phyloP scores from a whole-genome alignment of 2,329 filamentous ascomycete species.

The Penicillium glabrum region DNA sequence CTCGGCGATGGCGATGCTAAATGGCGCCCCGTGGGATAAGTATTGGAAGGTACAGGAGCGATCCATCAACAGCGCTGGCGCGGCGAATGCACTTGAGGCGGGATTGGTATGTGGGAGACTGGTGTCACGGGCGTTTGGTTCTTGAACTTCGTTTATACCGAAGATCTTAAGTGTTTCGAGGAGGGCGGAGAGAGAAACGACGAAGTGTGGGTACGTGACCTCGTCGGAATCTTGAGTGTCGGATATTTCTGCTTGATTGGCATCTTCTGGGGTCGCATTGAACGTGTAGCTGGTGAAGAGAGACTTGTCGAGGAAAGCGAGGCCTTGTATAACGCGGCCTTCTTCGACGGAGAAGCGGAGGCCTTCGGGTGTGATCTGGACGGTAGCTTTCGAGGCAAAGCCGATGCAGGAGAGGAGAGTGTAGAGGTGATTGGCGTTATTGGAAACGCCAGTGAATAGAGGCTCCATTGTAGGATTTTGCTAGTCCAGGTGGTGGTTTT shows the following conservation, averaged over 20 bases:
- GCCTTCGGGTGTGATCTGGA: slow-evolving; percentile 80
- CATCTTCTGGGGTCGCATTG: slow-evolving; percentile 46
- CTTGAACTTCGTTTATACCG: slow-evolving; percentile 66
- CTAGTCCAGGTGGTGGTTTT: slow-evolving; percentile 1
- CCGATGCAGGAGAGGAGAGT: slow-evolving; percentile 62
- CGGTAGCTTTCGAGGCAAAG: slow-evolving; percentile 59
- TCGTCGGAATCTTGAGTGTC: slow-evolving; percentile 41
- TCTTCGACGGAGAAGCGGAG: slow-evolving; percentile 88
- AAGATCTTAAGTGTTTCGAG: slow-evolving; percentile 96
- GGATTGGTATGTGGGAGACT: slow-evolving; percentile 32
- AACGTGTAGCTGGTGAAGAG: slow-evolving; percentile 86
- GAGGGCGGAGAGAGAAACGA: slow-evolving; percentile 81
- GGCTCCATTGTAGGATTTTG: slow-evolving; percentile 32
- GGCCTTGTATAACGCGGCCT: slow-evolving; percentile 84
- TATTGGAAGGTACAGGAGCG: slow-evolving; percentile 87
- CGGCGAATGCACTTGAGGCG: slow-evolving; percentile 73
- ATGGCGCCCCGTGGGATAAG: slow-evolving; percentile 68
- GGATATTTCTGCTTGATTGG: slow-evolving; percentile 11
- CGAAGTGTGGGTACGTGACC: slow-evolving; percentile 65
- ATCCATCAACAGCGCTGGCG: slow-evolving; percentile 76
- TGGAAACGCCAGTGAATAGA: slow-evolving; percentile 61
- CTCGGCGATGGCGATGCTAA: slow-evolving; percentile 85
- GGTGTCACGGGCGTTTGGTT: slow-evolving; percentile 30
- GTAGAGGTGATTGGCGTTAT: slow-evolving; percentile 61
- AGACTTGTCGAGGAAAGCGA: slow-evolving; percentile 81